Evolutionary conservation across 805 yeast species (phyloP).

Genomic region (Ogataea neopini): DNA sequence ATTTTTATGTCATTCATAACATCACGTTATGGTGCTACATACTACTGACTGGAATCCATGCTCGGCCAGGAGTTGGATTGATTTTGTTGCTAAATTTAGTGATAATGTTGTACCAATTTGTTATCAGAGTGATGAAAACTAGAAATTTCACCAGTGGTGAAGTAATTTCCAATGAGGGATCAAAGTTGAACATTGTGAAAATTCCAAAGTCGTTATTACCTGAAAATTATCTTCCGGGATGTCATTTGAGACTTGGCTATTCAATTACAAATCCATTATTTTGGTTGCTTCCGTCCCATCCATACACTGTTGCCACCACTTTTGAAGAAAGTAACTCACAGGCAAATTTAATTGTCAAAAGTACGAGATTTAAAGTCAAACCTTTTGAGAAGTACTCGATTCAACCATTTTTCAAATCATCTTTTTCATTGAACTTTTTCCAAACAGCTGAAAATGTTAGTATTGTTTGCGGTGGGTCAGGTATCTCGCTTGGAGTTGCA

Average conservation of each 20-base stretch:
- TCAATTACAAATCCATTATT: conserved; percentile 39
- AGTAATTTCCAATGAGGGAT: conserved; percentile 24
- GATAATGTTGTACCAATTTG: conserved; percentile 40
- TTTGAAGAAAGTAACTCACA: conserved; percentile 31
- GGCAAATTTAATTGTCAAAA: conserved; percentile 47
- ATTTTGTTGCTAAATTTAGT: conserved; percentile 32
- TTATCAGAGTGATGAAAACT: conserved; percentile 33
- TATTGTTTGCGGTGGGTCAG: conserved; percentile 73
- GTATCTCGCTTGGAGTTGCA: conserved; percentile 64
- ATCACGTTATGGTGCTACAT: conserved; percentile 48
- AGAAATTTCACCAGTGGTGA: conserved; percentile 22
- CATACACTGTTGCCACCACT: conserved; percentile 58
- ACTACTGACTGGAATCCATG: conserved; percentile 54
- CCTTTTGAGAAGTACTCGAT: conserved; percentile 39
- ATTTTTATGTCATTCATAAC: conserved; percentile 61
- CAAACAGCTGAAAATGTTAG: conserved; percentile 49
- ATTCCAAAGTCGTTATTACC: conserved; percentile 26
- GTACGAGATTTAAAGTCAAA: conserved; percentile 39
- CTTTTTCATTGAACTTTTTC: conserved; percentile 46
- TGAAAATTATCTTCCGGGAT: conserved; percentile 46
- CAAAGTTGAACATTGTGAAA: conserved; percentile 24
- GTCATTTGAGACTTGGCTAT: conserved; percentile 55
- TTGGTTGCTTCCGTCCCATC: conserved; percentile 63
- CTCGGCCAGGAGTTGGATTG: conserved; percentile 64
- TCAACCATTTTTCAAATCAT: conserved; percentile 42